Evolutionary conservation across 2,329 filamentous ascomycete species (phyloP), one percentile per base, ranked within the genome.

Genomic region (Metarhizium guizhouense): DNA sequence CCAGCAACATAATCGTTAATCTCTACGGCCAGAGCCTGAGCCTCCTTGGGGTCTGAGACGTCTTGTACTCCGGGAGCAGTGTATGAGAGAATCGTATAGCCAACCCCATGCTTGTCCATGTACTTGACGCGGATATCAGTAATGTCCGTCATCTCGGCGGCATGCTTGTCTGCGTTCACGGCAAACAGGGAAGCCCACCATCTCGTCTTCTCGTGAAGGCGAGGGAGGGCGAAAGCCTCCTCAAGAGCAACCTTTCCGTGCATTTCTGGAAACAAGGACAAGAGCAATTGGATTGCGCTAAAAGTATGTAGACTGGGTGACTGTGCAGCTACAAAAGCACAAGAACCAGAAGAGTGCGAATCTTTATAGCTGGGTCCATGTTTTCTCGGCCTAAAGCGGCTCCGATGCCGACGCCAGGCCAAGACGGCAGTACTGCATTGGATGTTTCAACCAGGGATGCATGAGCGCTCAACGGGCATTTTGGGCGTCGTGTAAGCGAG

Each of bases 131-230:
- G 73, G 6, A 68, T 65, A 18, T 69, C 66, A 51, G 68, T 70
- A 38, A 75, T 62, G 54, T 75, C 72, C 48, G 70, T 68, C 60
- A 76, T 86, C 67, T 86, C 80, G 30, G 67, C 71, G 54, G 76
- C 74, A 58, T 85, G 82, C 65, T 78, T 80, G 11, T 82, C 79
- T 2, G 79, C 72, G 59, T 85, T 76, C n/a, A 77, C 72, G 14
- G 80, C 76, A 63, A 85, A 86, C 25, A 85, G 67, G 4, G 72
- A 69, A 1, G 82, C 83, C 81, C 81, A 84, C 80, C 81, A 84
- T 61, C 72, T 71, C 5, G 79, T 82, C 66, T 78, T 79, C 59
- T 84, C 79, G 49, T 77, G 72, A 58, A 84, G 75, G 38, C 81
- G 76, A 48, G 83, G 81, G 6, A 84, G 73, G 58, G 77, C 78